Evolutionary conservation across 345 rosid genomes (phyloP).

Genomic region (Cardamine chenopodiifolia): DNA sequence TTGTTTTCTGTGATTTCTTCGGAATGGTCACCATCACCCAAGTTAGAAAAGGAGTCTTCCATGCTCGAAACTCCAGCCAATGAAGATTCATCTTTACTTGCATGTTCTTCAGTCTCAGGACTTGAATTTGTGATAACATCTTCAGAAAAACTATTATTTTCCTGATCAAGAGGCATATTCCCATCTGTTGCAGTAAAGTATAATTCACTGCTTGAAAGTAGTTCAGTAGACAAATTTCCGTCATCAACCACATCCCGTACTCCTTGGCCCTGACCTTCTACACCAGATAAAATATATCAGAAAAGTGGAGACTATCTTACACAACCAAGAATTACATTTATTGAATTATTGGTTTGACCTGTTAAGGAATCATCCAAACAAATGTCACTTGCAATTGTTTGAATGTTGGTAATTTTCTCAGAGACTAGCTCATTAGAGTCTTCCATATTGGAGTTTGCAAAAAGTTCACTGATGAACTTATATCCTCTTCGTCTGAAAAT

Average conservation of each 20-base stretch:
- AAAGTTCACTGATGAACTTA: constrained; percentile 63
- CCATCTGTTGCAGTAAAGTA: background rate
- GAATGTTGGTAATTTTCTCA: constrained; percentile 32
- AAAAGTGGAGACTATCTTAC: constrained; percentile 1
- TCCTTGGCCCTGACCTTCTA: constrained; percentile 51
- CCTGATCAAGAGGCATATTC: constrained; percentile 23
- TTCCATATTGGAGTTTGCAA: constrained; percentile 46
- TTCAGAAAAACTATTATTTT: background rate
- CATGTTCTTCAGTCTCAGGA: constrained; percentile 16
- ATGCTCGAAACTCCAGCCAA: constrained; percentile 21
- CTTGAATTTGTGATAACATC: background rate
- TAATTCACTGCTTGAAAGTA: constrained; percentile 3
- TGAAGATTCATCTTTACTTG: constrained; percentile 30
- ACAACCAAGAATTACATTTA: background rate
- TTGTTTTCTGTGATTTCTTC: constrained; percentile 14
- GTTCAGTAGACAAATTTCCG: background rate
- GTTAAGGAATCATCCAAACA: constrained; percentile 24
- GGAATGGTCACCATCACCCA: constrained; percentile 20
- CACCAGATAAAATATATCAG: constrained; percentile 23
- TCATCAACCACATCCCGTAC: constrained; percentile 21
- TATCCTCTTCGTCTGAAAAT: constrained; percentile 89
- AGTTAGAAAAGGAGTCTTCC: constrained; percentile 1
- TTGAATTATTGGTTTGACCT: constrained; percentile 49
- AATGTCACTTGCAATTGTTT: constrained; percentile 26
- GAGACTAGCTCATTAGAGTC: constrained; percentile 28